phyloP scores from a whole-genome alignment of 2,329 filamentous ascomycete genomes.

The Akanthomyces dipterigenus region DNA sequence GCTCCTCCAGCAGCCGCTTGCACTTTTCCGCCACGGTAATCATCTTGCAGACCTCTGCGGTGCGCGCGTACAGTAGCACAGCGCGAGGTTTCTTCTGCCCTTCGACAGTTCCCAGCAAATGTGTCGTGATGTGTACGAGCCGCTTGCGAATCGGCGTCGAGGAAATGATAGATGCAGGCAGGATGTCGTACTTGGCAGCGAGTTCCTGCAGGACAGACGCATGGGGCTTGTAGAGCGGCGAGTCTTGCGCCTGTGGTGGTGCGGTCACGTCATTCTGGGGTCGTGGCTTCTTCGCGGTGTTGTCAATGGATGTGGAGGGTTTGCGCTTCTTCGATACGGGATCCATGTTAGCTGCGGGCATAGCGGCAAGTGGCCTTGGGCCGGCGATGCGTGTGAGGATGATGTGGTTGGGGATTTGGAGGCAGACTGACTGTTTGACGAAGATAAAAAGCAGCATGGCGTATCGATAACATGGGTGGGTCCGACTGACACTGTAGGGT shows the following conservation, averaged over 20 bases:
- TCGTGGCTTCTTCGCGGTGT: not conserved
- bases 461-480: not conserved
- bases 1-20: slow-evolving; percentile 47
- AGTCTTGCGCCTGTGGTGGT: not conserved
- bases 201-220: slow-evolving; percentile 30
- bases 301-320: not conserved
- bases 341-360: not conserved
- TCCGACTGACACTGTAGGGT: not conserved
- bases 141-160: slow-evolving; percentile 54
- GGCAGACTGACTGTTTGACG: not conserved
- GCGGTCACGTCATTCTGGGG: not conserved
- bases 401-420: not conserved
- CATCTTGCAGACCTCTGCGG: slow-evolving; percentile 53
- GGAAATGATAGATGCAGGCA: slow-evolving; percentile 49
- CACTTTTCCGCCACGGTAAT: slow-evolving; percentile 62
- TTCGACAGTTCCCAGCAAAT: slow-evolving; percentile 31
- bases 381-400: not conserved
- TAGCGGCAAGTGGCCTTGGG: not conserved
- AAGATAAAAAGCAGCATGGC: not conserved
- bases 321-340: not conserved
- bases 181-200: slow-evolving; percentile 40
- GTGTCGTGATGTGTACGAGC: slow-evolving; percentile 36
- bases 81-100: slow-evolving; percentile 21
- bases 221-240: slow-evolving; percentile 9
- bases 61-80: slow-evolving; percentile 45